Evolutionary conservation across 2,329 filamentous ascomycete genomes (phyloP).

Genomic region (Leptographium wingfieldii): DNA sequence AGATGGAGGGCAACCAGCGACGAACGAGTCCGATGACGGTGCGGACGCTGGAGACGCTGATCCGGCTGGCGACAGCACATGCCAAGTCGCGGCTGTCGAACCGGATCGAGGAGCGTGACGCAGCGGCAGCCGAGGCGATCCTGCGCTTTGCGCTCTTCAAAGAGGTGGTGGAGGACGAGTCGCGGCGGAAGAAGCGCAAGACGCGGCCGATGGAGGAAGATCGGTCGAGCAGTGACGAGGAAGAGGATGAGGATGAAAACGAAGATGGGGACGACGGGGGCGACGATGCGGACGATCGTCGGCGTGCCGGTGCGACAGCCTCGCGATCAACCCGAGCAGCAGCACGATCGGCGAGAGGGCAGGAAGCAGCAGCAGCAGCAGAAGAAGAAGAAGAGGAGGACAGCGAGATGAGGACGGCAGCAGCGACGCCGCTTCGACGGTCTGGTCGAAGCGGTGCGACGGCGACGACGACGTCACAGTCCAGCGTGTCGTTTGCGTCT

Average conservation of each 20-base stretch:
- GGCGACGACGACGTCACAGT: slow-evolving; percentile 24
- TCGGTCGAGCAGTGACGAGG: slow-evolving; percentile 45
- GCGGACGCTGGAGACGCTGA: slow-evolving; percentile 93
- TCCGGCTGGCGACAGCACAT: slow-evolving; percentile 91
- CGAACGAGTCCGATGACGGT: slow-evolving; percentile 93
- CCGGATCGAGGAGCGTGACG: slow-evolving; percentile 80
- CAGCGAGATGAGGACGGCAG: not conserved
- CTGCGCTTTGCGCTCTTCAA: slow-evolving; percentile 94
- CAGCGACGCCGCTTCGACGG: slow-evolving; percentile 22
- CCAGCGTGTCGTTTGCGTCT: slow-evolving; percentile 62
- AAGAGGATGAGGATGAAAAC: slow-evolving; percentile 43
- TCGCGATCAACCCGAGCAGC: slow-evolving; percentile 16
- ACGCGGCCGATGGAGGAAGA: slow-evolving; percentile 42
- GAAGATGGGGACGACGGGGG: slow-evolving; percentile 28
- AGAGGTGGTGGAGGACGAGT: slow-evolving; percentile 71
- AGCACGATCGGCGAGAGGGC: slow-evolving; percentile 15
- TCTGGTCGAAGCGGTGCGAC: slow-evolving; percentile 22
- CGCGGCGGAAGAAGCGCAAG: slow-evolving; percentile 72
- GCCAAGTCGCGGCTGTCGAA: slow-evolving; percentile 84
- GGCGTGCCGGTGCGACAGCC: slow-evolving; percentile 9
- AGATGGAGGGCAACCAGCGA: slow-evolving; percentile 86
- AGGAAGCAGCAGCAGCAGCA: slow-evolving; percentile 30
- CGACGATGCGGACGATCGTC: slow-evolving; percentile 13
- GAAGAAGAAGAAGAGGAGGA: slow-evolving; percentile 23
- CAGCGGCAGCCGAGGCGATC: slow-evolving; percentile 75